Evolutionary conservation across 768 basidiomycete species (phyloP), one percentile per base, ranked within the genome.

Genomic region (Boletales sp.): DNA sequence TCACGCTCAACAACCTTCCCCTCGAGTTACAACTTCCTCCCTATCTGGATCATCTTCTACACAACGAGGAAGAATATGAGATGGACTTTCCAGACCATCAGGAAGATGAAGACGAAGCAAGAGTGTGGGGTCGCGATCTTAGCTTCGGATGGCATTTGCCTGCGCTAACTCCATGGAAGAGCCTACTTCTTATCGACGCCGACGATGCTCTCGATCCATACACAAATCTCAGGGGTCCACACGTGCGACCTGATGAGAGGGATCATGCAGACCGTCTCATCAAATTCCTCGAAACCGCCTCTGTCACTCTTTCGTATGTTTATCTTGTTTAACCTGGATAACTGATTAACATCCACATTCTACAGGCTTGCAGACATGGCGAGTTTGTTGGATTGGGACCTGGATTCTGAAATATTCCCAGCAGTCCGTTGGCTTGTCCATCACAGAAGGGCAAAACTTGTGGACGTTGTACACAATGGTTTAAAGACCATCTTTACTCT

Each of bases 391-490:
- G 90, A 92, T 50, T 90, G 90, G 82, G 85, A 93, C 55, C 70
- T 91, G 8, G 83, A 91, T 56, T 73, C 80, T 0, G 90, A 95
- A 58, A 78, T 95, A 1, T 90, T 88, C 61, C 90, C 93, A 1
- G 82, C 89, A n/a, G 94, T 95, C 9, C 82, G 91, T 15, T 93
- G 93, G 81, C 76, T 99, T 29, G 88, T 97, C 29, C 84, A 90
- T 51, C 93, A 94, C 68, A 79, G 90, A 46, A 80, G 90, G 60
- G 95, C 92, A 6, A 91, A 91, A 58, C 74, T 98, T 24, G 86
- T 97, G 38, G 94, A 97, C 54, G 79, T 84, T 15, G 82, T 98
- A 30, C 89, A 93, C 59, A 72, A 69, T 4, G 80, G 84, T 40
- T 67, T 97, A 39, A 87, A 89, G 67, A 94, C 90, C 0, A 79